phyloP scores from a whole-genome alignment of 192 early-diverging fungal genomes.

The Coemansia sp. region DNA sequence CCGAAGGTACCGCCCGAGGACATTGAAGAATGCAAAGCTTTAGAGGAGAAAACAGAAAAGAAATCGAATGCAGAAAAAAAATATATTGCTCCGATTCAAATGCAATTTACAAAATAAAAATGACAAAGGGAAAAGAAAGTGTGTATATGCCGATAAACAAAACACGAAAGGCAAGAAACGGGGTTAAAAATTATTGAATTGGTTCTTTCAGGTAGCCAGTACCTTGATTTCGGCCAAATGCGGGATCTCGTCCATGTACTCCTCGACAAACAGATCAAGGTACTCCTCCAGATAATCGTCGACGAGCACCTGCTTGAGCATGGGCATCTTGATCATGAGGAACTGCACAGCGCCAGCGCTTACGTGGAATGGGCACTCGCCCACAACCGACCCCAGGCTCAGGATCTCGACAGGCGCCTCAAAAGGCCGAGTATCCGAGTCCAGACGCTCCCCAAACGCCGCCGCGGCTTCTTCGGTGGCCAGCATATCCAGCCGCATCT shows the following conservation, averaged over 20 bases:
- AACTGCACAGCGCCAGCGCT: conserved; percentile 1
- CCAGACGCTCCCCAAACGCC: neutral
- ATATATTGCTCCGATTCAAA: no score
- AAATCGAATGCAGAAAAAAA: neutral
- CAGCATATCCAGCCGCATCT: neutral
- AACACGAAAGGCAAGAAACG: neutral
- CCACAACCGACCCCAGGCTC: neutral
- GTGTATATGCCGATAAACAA: no score
- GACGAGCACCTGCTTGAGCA: conserved; percentile 1
- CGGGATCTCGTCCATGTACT: conserved; percentile 2
- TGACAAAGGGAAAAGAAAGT: no score
- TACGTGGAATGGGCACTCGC: neutral
- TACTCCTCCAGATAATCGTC: conserved; percentile 6
- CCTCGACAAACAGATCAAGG: conserved; percentile 1
- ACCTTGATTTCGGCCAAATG: neutral
- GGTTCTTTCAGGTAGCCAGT: neutral
- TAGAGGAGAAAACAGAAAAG: neutral
- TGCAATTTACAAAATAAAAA: no score
- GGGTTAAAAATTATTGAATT: neutral
- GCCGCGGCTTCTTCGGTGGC: neutral
- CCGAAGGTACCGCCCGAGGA: neutral
- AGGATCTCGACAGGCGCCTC: neutral
- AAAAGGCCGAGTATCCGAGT: neutral
- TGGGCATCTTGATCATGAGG: conserved; percentile 4
- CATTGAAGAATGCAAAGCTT: neutral